phyloP scores from a whole-genome alignment of 805 yeast genomes.

The Candida maris region DNA sequence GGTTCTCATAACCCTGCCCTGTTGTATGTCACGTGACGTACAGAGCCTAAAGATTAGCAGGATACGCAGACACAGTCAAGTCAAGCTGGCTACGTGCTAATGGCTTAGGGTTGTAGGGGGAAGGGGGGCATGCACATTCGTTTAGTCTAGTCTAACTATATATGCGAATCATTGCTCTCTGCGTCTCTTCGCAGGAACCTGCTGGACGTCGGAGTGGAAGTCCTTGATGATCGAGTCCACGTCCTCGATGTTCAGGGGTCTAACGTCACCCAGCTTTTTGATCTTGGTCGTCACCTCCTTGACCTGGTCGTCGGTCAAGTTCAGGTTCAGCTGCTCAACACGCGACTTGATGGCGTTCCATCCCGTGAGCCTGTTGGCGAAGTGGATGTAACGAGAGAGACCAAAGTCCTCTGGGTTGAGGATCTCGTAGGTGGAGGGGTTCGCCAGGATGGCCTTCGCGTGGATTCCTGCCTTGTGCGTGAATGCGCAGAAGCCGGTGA shows the following conservation, averaged over 20 bases:
- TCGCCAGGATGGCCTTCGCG: slow-evolving; percentile 59
- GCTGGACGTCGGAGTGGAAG: slow-evolving; percentile 42
- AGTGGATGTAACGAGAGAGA: slow-evolving; percentile 57
- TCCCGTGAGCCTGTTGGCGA: slow-evolving; percentile 59
- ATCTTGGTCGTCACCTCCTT: slow-evolving; percentile 54
- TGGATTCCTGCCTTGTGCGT: slow-evolving; percentile 65
- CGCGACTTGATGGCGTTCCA: slow-evolving; percentile 62
- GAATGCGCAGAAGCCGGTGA: slow-evolving; percentile 62
- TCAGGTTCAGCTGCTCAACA: slow-evolving; percentile 56
- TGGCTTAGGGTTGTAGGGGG: no score
- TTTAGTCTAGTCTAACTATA: slow-evolving; percentile 4
- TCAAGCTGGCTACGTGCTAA: no score
- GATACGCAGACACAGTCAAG: no score
- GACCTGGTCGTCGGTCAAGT: slow-evolving; percentile 53
- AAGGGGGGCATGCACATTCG: slow-evolving; percentile 25
- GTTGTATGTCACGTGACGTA: no score
- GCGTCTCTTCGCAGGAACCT: slow-evolving; percentile 35
- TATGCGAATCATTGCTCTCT: no score
- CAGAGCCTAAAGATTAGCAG: no score
- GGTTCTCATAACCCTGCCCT: no score
- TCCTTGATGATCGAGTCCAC: slow-evolving; percentile 58
- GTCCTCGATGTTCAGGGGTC: slow-evolving; percentile 57
- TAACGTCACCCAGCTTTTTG: slow-evolving; percentile 55
- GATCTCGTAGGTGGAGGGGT: slow-evolving; percentile 61
- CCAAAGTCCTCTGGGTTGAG: slow-evolving; percentile 57